These are phyloP conservation scores for Pelargonium australe DNA, from an alignment of 441 rosid genomes.

Conservation along the genomic window DNA sequence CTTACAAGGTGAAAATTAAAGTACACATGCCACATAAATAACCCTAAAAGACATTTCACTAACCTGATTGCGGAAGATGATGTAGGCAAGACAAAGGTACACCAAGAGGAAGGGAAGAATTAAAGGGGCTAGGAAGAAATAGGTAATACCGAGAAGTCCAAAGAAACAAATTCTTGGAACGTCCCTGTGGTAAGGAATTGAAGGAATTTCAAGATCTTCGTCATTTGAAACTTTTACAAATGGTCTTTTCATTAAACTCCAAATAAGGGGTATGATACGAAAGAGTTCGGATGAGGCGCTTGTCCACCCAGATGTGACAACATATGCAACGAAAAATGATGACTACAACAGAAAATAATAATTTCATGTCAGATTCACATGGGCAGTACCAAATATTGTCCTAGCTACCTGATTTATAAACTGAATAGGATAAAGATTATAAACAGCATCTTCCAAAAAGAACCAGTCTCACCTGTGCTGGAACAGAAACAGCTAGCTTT, in stretches of 20 bases:
- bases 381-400: background rate
- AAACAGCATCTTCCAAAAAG: background rate
- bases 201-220: conserved; percentile 62
- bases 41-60: conserved; percentile 7
- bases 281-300: conserved; percentile 79
- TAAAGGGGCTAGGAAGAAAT: conserved; percentile 88
- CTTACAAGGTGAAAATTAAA: conserved; percentile 8
- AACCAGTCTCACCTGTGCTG: conserved; percentile 69
- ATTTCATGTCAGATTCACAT: background rate
- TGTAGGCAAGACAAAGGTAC: conserved; percentile 75
- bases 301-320: conserved; percentile 98
- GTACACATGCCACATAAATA: background rate
- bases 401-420: background rate
- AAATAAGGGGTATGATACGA: conserved; percentile 64
- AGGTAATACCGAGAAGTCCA: conserved; percentile 85
- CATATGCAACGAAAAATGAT: conserved; percentile 92
- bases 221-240: conserved; percentile 33
- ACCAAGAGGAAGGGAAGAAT: conserved; percentile 86
- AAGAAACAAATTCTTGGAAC: conserved; percentile 81
- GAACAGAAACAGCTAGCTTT: conserved; percentile 78
- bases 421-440: conserved; percentile 9
- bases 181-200: conserved; percentile 71
- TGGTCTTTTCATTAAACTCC: conserved; percentile 48
- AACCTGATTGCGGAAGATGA: conserved; percentile 88
- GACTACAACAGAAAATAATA: conserved; percentile 46